These are phyloP conservation scores for Fusarium paranaense DNA, from an alignment of 2,329 filamentous ascomycete species.

Conservation along the genomic window DNA sequence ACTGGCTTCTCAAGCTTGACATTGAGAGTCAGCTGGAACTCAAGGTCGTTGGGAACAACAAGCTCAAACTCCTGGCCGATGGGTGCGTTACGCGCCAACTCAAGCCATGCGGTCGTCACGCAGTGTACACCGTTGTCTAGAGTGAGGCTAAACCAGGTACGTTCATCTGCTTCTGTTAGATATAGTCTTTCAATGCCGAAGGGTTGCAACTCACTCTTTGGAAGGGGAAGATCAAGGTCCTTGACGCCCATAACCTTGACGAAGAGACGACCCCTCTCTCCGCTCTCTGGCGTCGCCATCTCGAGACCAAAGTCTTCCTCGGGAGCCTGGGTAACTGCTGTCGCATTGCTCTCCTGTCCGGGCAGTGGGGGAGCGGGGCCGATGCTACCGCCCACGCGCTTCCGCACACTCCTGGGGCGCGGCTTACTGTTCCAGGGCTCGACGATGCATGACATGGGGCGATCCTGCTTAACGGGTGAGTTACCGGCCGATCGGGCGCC, in stretches of 20 bases:
- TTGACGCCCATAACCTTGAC: slow-evolving; percentile 99
- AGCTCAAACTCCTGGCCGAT: slow-evolving; percentile 99
- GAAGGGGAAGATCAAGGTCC: slow-evolving; percentile 90
- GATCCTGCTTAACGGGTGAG: slow-evolving; percentile 79
- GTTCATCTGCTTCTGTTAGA: slow-evolving; percentile 73
- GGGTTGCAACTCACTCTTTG: slow-evolving; percentile 76
- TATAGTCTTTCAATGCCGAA: neutral
- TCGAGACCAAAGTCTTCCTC: slow-evolving; percentile 75
- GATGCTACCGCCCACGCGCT: slow-evolving; percentile 55
- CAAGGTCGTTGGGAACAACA: slow-evolving; percentile 96
- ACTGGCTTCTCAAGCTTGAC: slow-evolving; percentile 91
- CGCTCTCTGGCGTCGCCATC: slow-evolving; percentile 76
- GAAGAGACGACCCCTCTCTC: slow-evolving; percentile 90
- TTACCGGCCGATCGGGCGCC: slow-evolving; percentile 72
- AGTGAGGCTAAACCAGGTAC: slow-evolving; percentile 93
- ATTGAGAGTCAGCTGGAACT: slow-evolving; percentile 97
- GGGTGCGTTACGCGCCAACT: slow-evolving; percentile 89
- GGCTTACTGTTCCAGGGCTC: slow-evolving; percentile 94
- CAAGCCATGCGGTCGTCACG: slow-evolving; percentile 95
- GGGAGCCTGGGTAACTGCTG: slow-evolving; percentile 71
- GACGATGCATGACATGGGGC: slow-evolving; percentile 93
- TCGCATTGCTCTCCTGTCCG: slow-evolving; percentile 85
- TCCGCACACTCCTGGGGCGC: slow-evolving; percentile 73
- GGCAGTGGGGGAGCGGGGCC: slow-evolving; percentile 85
- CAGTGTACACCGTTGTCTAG: slow-evolving; percentile 99